Percentiles rank a stretch among this genome's conserved stretches.
phyloP scores from a whole-genome alignment of 108 stramenopile genomes.

The Chaetoceros tenuissimus region DNA sequence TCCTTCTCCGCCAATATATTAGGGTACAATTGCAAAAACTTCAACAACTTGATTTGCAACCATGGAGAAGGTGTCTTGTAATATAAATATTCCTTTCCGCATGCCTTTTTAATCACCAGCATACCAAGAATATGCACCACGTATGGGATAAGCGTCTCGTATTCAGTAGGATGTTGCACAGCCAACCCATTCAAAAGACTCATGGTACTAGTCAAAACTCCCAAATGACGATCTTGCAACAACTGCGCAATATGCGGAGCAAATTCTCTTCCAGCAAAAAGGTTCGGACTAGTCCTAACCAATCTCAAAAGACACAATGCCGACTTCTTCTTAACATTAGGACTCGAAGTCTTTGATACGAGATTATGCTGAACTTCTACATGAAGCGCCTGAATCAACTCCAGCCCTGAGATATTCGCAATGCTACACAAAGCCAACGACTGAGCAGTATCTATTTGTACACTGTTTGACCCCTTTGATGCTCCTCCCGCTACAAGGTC shows the following conservation, averaged over 20 bases:
- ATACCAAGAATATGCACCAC: slow-evolving; percentile 85
- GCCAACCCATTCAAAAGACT: slow-evolving; percentile 85
- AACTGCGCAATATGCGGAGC: slow-evolving; percentile 76
- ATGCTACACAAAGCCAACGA: slow-evolving; percentile 76
- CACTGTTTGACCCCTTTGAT: slow-evolving; percentile 37
- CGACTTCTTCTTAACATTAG: slow-evolving; percentile 91
- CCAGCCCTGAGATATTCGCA: slow-evolving; percentile 81
- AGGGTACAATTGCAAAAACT: slow-evolving; percentile 90
- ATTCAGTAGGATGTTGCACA: slow-evolving; percentile 56
- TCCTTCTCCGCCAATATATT: slow-evolving; percentile 43
- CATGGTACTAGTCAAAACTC: slow-evolving; percentile 85
- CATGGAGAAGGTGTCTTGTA: slow-evolving; percentile 91
- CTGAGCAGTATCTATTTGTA: slow-evolving; percentile 62
- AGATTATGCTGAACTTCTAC: slow-evolving; percentile 81
- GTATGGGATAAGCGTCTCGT: slow-evolving; percentile 84
- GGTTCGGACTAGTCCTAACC: slow-evolving; percentile 79
- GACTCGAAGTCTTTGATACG: slow-evolving; percentile 71
- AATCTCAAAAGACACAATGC: slow-evolving; percentile 88
- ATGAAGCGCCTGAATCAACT: slow-evolving; percentile 81
- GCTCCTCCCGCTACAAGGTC: slow-evolving; percentile 60
- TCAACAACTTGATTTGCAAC: slow-evolving; percentile 92
- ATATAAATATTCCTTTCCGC: slow-evolving; percentile 90
- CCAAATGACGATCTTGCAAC: slow-evolving; percentile 87
- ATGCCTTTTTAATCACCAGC: slow-evolving; percentile 79
- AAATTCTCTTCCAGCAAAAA: slow-evolving; percentile 79